Conservation (phyloP, 352 stramenopile species). For the Globisporangium solare region DNA sequence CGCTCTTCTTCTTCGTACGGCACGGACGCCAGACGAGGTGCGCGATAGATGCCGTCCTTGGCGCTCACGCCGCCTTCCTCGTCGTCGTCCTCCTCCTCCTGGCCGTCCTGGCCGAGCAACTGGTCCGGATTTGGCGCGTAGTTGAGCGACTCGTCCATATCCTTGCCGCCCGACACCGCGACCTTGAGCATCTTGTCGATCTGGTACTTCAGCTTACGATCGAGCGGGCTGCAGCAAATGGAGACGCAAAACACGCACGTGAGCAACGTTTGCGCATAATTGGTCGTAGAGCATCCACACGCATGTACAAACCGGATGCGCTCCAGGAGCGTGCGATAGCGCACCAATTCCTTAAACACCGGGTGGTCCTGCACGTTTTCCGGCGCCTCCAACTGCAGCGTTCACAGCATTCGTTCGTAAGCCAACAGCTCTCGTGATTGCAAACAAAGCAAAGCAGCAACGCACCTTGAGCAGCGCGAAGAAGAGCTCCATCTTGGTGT, state of each 20-base stretch:
- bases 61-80: conserved; percentile 16
- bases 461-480: conserved; percentile 75
- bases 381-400: conserved; percentile 50
- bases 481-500: conserved; percentile 87
- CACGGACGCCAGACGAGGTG: conserved; percentile 68
- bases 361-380: conserved; percentile 71
- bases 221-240: conserved; percentile 38
- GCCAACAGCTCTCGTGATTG: not conserved
- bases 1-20: conserved; percentile 85
- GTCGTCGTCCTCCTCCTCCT: conserved; percentile 41
- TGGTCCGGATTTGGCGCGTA: conserved; percentile 80
- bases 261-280: not conserved
- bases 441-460: not conserved
- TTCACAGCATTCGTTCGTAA: not conserved
- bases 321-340: conserved; percentile 81
- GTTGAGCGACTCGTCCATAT: conserved; percentile 70
- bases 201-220: conserved; percentile 88
- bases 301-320: conserved; percentile 48
- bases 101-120: conserved; percentile 48
- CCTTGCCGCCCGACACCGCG: conserved; percentile 64
- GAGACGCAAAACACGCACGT: not conserved
- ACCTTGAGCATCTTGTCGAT: conserved; percentile 90
- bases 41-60: conserved; percentile 75
- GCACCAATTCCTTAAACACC: conserved; percentile 83
- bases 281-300: not conserved